Evolutionary conservation across 306 rosid genomes (phyloP).

Genomic region (Cyamopsis tetragonoloba): DNA sequence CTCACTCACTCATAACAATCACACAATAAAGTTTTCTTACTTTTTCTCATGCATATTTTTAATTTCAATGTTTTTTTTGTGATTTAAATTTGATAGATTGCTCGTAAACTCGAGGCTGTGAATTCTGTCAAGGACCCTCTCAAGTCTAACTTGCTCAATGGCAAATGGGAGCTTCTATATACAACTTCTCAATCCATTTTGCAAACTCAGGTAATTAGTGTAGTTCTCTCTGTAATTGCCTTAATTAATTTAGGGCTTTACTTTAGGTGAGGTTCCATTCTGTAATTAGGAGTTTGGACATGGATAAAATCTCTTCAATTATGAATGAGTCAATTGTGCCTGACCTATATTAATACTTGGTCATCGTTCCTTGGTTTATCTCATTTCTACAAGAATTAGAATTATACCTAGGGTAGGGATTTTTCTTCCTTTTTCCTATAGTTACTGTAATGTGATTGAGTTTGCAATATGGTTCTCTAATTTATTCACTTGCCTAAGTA

Average conservation of each 20-base stretch:
- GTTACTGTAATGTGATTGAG: background rate
- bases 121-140: constrained; percentile 66
- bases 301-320: too few relatives aligned
- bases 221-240: too few relatives aligned
- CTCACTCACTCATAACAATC: too few relatives aligned
- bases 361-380: too few relatives aligned
- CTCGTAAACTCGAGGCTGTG: constrained; percentile 69
- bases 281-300: background rate
- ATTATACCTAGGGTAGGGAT: background rate
- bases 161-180: constrained; percentile 94
- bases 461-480: background rate
- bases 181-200: constrained; percentile 78
- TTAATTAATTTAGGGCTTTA: background rate
- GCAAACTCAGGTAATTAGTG: constrained; percentile 77
- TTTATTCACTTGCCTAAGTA: constrained; percentile 8
- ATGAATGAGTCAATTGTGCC: too few relatives aligned
- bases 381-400: background rate
- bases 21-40: background rate
- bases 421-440: background rate
- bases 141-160: constrained; percentile 70
- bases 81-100: constrained; percentile 43
- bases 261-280: background rate
- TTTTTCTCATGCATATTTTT: background rate
- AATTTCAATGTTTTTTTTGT: background rate
- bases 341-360: too few relatives aligned